These are phyloP conservation scores for Colletotrichum phormii DNA, from an alignment of 2,329 filamentous ascomycete genomes.

Conservation along the genomic window DNA sequence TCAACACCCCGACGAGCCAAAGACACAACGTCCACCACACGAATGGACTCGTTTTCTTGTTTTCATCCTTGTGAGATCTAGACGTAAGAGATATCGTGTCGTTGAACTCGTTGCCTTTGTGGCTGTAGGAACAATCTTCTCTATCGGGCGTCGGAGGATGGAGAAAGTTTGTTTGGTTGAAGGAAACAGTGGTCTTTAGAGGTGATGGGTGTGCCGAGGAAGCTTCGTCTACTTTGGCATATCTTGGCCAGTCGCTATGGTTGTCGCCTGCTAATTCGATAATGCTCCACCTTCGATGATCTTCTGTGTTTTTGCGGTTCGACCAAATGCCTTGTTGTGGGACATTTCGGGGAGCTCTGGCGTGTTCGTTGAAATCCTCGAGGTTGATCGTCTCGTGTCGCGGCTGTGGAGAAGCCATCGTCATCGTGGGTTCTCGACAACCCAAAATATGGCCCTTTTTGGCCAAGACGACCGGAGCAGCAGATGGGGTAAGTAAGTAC, in stretches of 20 bases:
- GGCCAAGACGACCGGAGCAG: conserved; percentile 13
- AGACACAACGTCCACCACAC: conserved; percentile 29
- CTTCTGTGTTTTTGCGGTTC: background rate
- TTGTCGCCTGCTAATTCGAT: background rate
- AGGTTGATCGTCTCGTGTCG: conserved; percentile 17
- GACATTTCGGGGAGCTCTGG: background rate
- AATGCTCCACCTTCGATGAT: background rate
- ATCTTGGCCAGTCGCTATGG: background rate
- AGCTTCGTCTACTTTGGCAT: background rate
- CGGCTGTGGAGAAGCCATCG: conserved; percentile 1
- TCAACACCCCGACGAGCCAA: conserved; percentile 15
- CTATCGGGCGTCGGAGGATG: conserved; percentile 23
- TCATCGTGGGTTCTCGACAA: background rate
- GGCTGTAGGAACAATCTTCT: background rate
- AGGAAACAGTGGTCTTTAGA: background rate
- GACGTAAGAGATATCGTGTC: conserved; percentile 19
- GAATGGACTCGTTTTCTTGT: conserved; percentile 1
- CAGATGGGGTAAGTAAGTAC: background rate
- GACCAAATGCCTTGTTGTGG: background rate
- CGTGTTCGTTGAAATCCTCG: conserved; percentile 11
- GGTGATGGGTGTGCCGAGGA: conserved; percentile 1
- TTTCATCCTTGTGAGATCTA: background rate
- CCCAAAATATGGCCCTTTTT: background rate
- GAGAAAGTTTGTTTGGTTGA: background rate
- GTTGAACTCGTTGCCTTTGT: background rate